Base-by-base conservation (phyloP, 2,329 filamentous ascomycete species). In the Penicillium verrucosum region DNA sequence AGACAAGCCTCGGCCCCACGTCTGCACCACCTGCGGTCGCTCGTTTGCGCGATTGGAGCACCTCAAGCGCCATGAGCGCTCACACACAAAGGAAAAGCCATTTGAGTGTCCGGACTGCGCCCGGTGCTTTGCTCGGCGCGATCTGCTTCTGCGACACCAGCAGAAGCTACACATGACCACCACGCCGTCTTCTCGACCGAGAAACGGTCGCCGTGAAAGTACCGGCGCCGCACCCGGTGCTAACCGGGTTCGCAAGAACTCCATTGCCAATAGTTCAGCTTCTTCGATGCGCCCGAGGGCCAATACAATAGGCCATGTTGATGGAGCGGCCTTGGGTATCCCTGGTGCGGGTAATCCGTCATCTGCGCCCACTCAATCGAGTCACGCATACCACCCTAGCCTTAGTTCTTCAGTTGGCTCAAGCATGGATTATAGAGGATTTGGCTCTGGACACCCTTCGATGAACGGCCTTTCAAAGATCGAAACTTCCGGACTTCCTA, bases 11-110 rank as follows among this genome's bases (percentile, higher is more conserved):
- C 86, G 93, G 62, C 94, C 94, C 63, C 94, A 99, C 76, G 87
- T 96, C 59, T 99, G 94, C 79, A 86, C 82, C 40, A 97, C 92
- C 46, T 99, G 94, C 75, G 85, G 87, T 68, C 87, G 94, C 63
- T 96, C 90, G 32, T 99, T 99, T 74, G 94, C 94, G 57, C 87
- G 94, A 59, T 80, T 99, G 67, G 94, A 99, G 78, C 94, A 99
- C 74, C 80, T 99, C 65, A 99, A 99, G 79, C 89, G 94, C 59
- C 94, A 99, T 76, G 94, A 97, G 78, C 86, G 94, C 60, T 96
- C 92, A n/a, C 92, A 97, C 73, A 97, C 92, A 43, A 97, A 99
- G 75, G 92, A 99, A 78, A 99, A 99, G 80, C 94, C 94, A 1
- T 99, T 99, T 68, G 92, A 97, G 76, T 99, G 94, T 69, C 90